Evolutionary conservation across 139 green algal genomes (phyloP).

Genomic region (Haematococcus sp.): DNA sequence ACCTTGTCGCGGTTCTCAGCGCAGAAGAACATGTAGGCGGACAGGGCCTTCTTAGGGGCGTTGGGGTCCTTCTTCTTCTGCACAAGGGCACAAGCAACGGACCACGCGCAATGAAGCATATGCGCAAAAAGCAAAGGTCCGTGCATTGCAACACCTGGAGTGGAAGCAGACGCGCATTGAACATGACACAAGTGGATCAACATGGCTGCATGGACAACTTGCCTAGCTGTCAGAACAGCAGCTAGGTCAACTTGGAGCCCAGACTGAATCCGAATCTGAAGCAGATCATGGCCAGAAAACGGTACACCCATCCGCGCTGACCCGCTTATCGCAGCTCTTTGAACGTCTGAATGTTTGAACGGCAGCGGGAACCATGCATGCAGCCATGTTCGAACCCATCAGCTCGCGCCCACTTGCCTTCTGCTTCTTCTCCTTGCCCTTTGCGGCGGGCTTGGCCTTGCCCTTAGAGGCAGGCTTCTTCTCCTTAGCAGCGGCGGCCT

Average conservation of each 20-base stretch:
- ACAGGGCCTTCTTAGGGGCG: constrained; percentile 22
- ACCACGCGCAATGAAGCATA: neutral
- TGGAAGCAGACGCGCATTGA: neutral
- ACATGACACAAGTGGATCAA: neutral
- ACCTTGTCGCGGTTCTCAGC: constrained; percentile 12
- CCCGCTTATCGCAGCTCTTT: neutral
- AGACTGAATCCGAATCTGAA: neutral
- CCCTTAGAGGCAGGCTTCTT: constrained; percentile 7
- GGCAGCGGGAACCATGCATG: neutral
- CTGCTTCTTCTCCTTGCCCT: constrained; percentile 11
- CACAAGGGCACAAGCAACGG: neutral
- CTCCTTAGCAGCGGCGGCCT: neutral
- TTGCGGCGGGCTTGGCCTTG: constrained; percentile 4
- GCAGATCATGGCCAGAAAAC: neutral
- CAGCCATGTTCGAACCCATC: neutral
- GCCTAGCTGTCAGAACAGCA: too few species aligned
- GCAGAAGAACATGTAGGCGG: constrained; percentile 35
- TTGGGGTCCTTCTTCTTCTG: constrained; percentile 35
- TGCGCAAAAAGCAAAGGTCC: neutral
- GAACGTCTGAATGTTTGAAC: neutral
- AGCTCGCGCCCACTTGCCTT: neutral
- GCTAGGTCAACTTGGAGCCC: too few species aligned
- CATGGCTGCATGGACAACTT: too few species aligned
- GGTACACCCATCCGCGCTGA: neutral
- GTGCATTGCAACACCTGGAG: neutral